Base-by-base conservation (phyloP, 176 grass and related monocot genomes). In the Pontederia paniculata region DNA sequence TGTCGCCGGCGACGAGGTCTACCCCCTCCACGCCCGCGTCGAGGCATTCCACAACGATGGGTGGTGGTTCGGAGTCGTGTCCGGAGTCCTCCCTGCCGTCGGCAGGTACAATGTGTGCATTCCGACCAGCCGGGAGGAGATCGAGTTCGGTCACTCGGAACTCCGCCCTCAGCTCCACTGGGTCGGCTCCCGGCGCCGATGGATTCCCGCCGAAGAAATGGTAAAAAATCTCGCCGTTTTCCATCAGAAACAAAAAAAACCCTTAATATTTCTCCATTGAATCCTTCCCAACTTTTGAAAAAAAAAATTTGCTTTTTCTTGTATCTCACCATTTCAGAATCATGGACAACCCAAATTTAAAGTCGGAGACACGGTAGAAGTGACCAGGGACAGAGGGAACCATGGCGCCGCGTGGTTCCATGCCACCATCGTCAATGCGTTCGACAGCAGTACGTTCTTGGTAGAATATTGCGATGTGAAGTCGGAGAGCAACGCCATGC, bases 21-120 rank as follows among this genome's bases (percentile, higher is more conserved):
- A 78, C 58, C 8, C 1, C 7, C 5, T 42, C 8, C 59, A 78
- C 74, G 66, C 81, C 54, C 54, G 77, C 44, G 77, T 89, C 42
- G 86, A 84, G 81, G 81, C 81, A 9, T 81, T 89, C 71, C 81
- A 89, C 68, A 61, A 81, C 44, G 86, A 89, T 13, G 81, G 86
- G 0, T 89, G 86, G 86, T 89, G 86, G 86, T 70, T 77, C 0
- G 81, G 86, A 16, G 62, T 89, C 58, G 57, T 89, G 10, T 66
- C 54, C 17, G 60, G 20, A 8, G 10, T 51, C 17, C 63, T 9
- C 48, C 9, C 31, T 10, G 12, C 57, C 0, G 14, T 47, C 2
- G 25, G 28, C 10, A 16, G 46, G 21, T 95, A 72, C 54, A 68
- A 63, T 22, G 71, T 84, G 31, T 72, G 74, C 43, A 81, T 89